Evolutionary conservation across 2,329 filamentous ascomycete species (phyloP), one percentile per base, ranked within the genome.

Genomic region (Fusarium sp.): DNA sequence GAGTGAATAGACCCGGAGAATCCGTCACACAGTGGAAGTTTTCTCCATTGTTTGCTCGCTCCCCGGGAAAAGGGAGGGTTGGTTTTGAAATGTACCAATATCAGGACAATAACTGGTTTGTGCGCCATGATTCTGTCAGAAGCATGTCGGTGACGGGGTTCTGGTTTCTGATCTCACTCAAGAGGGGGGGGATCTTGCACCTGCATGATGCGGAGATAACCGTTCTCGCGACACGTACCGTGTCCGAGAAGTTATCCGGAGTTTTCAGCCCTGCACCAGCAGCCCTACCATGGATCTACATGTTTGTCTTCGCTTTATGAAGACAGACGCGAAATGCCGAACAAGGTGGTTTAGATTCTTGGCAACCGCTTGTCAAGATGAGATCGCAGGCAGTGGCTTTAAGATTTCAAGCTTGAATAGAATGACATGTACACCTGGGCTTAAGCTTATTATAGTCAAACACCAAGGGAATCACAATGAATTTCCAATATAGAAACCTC

Each of bases 231-330:
- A 48, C 45, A 71, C 48, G 57, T 71, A 49, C 68, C 48, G 41
- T 69, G 54, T 52, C 52, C 23, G 49, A 32, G 41, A 58, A 20
- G 37, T 35, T 41, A 64, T 35, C 32, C 52, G 57, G 23, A 44
- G 32, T 64, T 69, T 66, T 69, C 55, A 69, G 69, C 69, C 69
- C 64, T 65, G 64, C 40, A 46, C 46, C 48, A 54, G 46, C 30
- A 37, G 41, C 52, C n/a, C 40, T 64, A n/a, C 20, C 7, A 9
- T 33, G 20, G 46, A 46, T 60, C 38, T 72, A 46, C 49, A 50
- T 57, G 46, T 60, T 65, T 71, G 65, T 42, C 55, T 57, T 68
- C 65, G 45, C 50, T 68, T 38, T 58, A 48, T 53, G 32, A 37
- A 45, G 23, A 42, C 45, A 68, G 44, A 50, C 50, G 57, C 65